Evolutionary conservation across 2,329 filamentous ascomycete species (phyloP), one percentile per base, ranked within the genome.

Genomic region (Scedosporium minutisporum): DNA sequence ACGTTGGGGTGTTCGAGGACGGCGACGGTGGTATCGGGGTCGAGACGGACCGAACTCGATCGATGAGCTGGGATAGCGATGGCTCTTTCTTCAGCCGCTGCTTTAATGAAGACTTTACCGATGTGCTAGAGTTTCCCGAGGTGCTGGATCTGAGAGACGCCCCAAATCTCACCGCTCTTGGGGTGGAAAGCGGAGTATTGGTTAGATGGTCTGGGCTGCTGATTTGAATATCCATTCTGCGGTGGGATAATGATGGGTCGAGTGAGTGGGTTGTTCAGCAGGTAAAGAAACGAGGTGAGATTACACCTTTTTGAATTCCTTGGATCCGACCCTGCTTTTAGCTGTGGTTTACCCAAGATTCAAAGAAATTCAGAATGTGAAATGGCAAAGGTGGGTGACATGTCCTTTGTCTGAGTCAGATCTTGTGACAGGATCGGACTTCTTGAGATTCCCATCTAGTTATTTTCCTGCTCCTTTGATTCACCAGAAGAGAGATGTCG

Each of bases 61-160:
- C 51, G 48, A 62, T 14, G 29, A 57, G 27, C 16, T 62, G 48
- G 4, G 60, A 44, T 9, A 62, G n/a, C 9, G 60, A 62, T 10
- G 60, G 60, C 14, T 27, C 10, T 21, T 29, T 57, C 51, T 33
- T 62, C 2, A 62, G 33, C 2, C 33, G 44, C 18, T 44, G n/a
- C 23, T 16, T 27, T 14, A 27, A 12, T 3, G 18, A 55, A 3
- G 10, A 6, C 3, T 21, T 21, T 4, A 10, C 5, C 2, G 16
- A n/a, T 12, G 16, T 25, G 9, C 16, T 7, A 7, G 23, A 27
- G 23, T 25, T 57, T 2, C 38, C 60, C 3, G 60, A 27, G 23
- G 51, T 55, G 7, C 18, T 23, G 21, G 23, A 16, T n/a, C 16
- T 41, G 44, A 33, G n/a, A 21, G 33, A 18, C 46, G 7, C 42